These are phyloP conservation scores for Fraxinus pennsylvanica DNA, from an alignment of 257 asterid genomes.

Conservation along the genomic window DNA sequence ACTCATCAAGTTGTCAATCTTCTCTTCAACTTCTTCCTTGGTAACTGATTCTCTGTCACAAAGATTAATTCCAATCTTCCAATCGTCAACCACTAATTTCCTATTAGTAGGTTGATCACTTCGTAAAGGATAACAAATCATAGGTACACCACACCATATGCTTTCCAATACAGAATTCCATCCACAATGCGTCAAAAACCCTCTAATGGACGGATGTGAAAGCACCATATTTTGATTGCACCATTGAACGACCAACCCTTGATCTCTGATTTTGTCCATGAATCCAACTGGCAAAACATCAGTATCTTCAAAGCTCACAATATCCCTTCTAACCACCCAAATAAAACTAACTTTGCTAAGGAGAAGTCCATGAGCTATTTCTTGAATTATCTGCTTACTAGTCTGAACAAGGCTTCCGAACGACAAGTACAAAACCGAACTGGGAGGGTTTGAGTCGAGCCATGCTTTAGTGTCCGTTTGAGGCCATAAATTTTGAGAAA, in stretches of 20 bases:
- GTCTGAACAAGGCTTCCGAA: conserved; percentile 52
- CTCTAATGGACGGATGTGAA: conserved; percentile 37
- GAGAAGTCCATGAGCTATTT: conserved; percentile 53
- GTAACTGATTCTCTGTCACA: conserved; percentile 32
- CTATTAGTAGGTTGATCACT: conserved; percentile 50
- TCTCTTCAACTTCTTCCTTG: conserved; percentile 37
- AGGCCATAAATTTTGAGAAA: conserved; percentile 40
- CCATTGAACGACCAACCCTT: conserved; percentile 49
- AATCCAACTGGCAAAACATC: conserved; percentile 29
- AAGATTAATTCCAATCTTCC: conserved; percentile 51
- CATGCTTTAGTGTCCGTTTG: conserved; percentile 52
- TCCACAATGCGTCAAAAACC: conserved; percentile 58
- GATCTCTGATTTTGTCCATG: conserved; percentile 24
- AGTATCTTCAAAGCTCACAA: conserved; percentile 18
- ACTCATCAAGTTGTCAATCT: conserved; percentile 33
- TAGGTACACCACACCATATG: conserved; percentile 53
- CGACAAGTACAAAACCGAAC: conserved; percentile 60
- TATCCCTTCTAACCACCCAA: conserved; percentile 62
- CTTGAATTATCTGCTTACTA: conserved; percentile 38
- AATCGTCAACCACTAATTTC: conserved; percentile 49
- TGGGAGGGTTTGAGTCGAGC: conserved; percentile 44
- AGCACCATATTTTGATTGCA: conserved; percentile 43
- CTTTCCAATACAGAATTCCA: conserved; percentile 62
- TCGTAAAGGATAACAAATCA: conserved; percentile 49
- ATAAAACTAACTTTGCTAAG: conserved; percentile 55